Evolutionary conservation across 1,139 yeast genomes (phyloP).

Genomic region (Candida sanyaensis): DNA sequence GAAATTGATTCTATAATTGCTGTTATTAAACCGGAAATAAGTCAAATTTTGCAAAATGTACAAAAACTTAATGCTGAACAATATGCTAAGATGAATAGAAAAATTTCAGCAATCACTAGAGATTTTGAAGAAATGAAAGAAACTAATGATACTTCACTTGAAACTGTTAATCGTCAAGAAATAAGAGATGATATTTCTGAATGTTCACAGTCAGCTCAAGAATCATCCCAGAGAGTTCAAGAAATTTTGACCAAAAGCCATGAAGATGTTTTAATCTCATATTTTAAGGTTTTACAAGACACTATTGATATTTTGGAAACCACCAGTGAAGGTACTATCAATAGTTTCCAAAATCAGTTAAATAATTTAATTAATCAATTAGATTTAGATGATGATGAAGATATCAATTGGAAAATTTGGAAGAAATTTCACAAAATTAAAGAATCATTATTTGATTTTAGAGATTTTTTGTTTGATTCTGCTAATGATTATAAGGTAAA

Average conservation of each 20-base stretch:
- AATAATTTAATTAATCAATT: slow-evolving; percentile 31
- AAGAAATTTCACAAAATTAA: slow-evolving; percentile 62
- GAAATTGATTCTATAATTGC: slow-evolving; percentile 34
- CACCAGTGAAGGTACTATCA: slow-evolving; percentile 66
- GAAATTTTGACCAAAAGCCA: slow-evolving; percentile 36
- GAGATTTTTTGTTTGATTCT: slow-evolving; percentile 57
- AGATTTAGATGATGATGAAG: slow-evolving; percentile 36
- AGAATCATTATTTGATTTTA: slow-evolving; percentile 50
- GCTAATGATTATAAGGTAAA: slow-evolving; percentile 37
- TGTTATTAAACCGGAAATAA: slow-evolving; percentile 36
- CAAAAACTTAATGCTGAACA: slow-evolving; percentile 43
- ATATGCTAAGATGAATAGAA: slow-evolving; percentile 47
- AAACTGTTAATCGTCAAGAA: slow-evolving; percentile 54
- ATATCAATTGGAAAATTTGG: slow-evolving; percentile 64
- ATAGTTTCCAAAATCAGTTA: slow-evolving; percentile 49
- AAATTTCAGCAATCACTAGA: slow-evolving; percentile 52
- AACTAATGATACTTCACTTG: slow-evolving; percentile 33
- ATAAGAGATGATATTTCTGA: slow-evolving; percentile 53
- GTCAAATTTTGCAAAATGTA: slow-evolving; percentile 41
- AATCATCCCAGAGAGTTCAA: slow-evolving; percentile 33
- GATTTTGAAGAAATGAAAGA: slow-evolving; percentile 45
- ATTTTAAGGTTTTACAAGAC: slow-evolving; percentile 50
- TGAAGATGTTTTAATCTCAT: slow-evolving; percentile 29
- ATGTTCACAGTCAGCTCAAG: slow-evolving; percentile 37
- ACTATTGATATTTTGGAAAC: slow-evolving; percentile 69